Conservation (phyloP, 352 stramenopile genomes). For the Phytophthora aleatoria region DNA sequence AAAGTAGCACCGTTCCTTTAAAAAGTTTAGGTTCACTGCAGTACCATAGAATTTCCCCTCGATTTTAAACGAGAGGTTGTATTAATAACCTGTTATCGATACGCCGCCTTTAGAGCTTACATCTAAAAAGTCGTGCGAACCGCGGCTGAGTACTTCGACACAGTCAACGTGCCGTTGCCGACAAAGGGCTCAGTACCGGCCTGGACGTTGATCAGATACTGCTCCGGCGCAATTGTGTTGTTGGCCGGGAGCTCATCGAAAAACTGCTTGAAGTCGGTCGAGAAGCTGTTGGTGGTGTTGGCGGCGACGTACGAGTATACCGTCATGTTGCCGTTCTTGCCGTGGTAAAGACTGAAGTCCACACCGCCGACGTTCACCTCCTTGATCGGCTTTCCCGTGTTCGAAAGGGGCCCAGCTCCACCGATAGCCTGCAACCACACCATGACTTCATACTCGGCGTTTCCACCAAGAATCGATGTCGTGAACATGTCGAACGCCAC, state of each 20-base stretch:
- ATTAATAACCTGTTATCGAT: too few relatives aligned
- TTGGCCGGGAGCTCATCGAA: slow-evolving; percentile 28
- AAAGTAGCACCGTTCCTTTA: too few relatives aligned
- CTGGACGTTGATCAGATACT: slow-evolving; percentile 40
- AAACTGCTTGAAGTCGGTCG: slow-evolving; percentile 36
- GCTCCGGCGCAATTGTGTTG: slow-evolving; percentile 27
- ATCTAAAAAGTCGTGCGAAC: slow-evolving; percentile 4
- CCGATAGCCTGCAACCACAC: slow-evolving; percentile 35
- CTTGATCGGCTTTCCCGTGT: slow-evolving; percentile 30
- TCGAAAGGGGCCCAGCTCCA: slow-evolving; percentile 33
- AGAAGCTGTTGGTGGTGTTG: slow-evolving; percentile 10
- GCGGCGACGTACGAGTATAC: slow-evolving; percentile 36
- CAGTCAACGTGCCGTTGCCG: slow-evolving; percentile 32
- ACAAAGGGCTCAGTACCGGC: slow-evolving; percentile 37
- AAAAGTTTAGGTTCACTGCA: too few relatives aligned
- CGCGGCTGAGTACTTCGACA: slow-evolving; percentile 28
- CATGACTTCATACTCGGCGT: slow-evolving; percentile 43
- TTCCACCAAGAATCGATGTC: slow-evolving; percentile 20
- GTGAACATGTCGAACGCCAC: slow-evolving; percentile 46
- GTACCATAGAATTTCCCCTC: too few relatives aligned
- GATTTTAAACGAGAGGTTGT: too few relatives aligned
- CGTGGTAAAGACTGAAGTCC: slow-evolving; percentile 36
- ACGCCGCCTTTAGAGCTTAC: too few relatives aligned
- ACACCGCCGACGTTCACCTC: slow-evolving; percentile 19
- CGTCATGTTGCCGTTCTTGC: slow-evolving; percentile 33